Base-by-base conservation (phyloP, 768 basidiomycete genomes). In the Mycena polygramma region DNA sequence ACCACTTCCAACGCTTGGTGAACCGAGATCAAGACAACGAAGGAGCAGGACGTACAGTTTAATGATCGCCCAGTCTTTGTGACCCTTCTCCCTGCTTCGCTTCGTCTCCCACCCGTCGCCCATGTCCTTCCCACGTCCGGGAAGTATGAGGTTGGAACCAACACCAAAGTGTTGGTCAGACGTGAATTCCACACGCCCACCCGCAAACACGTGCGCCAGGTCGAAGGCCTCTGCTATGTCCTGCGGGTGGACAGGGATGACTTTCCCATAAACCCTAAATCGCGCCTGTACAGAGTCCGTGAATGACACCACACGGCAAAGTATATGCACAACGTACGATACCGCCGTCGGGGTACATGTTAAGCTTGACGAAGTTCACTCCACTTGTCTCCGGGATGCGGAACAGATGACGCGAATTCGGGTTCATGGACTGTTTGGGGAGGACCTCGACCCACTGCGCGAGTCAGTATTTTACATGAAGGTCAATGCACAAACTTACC, bases 31-130 rank as follows among this genome's bases (percentile, higher is more conserved):
- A 24, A 37, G 69, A 24, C 7, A 55, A 24, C 20, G 26, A 54
- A 26, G 55, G 35, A 57, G 26, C 14, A 51, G 37, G 55, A 83
- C 93, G 79, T 77, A 96, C 94, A 99, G 83, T 81, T 92, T 93
- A 65, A 97, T 90, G 68, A 98, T 87, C 7, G 89, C 94, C 94
- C 95, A 98, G 75, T 99, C 97, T 55, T 90, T 94, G 80, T 96
- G 96, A 46, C 87, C 95, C 63, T 87, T 87, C 51, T 82, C 84
- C 62, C 94, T 86, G 76, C 93, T 97, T 70, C 98, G 87, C 78
- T 93, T 95, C 4, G 97, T 99, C 82, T 99, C 98, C 98, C 98
- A 99, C 6, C 98, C 98, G 77, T 98, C 97, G 7, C 96, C 91
- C 96, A 99, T 99, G 75, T 97, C 92, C 77, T 91, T 91, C 35